Base-by-base conservation (phyloP, 2,329 filamentous ascomycete species). In the Ceratocystis cubensis region DNA sequence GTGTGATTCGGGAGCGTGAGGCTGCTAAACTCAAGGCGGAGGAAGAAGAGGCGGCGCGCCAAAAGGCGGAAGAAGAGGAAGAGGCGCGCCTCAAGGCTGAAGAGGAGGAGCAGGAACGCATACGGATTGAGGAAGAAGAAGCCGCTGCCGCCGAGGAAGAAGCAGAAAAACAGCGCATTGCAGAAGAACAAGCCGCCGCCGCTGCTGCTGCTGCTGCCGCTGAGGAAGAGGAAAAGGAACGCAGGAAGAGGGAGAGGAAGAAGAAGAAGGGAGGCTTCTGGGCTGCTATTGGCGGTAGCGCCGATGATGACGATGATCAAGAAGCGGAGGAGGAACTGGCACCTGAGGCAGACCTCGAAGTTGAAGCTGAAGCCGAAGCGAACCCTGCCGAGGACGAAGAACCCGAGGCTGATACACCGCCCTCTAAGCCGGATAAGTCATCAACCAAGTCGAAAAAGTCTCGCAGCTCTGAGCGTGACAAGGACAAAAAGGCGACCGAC, bases 371-470 rank as follows among this genome's bases (percentile, higher is more conserved):
- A 56, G 69, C 71, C 2, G 73, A 53, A 25, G 48, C 1, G 5
- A 50, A 15, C 3, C 22, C 48, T 25, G 22, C 22, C 10, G 48
- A 53, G 7, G 48, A 28, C 5, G 48, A 73, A 22, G 61, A 63
- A 20, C 20, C 46, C 13, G 62, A 64, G 28, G n/a, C 46, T 70
- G 71, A n/a, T 70, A 69, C 30, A 66, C 70, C 5, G 71, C 72
- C 61, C 68, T 69, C 53, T 28, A 48, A 33, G 66, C 65, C 8
- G 57, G 46, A 37, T n/a, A 64, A 28, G 57, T 48, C 37, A 41
- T 41, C 75, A 70, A 78, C 77, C 69, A 78, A 75, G 68, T 75
- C 76, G 68, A 78, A 75, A 69, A 74, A 71, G 59, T 71, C 72
- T 25, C 56, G 56, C 56, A 59, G 56, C 28, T 59, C 56, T 20